Evolutionary conservation across 768 basidiomycete genomes (phyloP).

Genomic region (Xerocomus spinulosus): DNA sequence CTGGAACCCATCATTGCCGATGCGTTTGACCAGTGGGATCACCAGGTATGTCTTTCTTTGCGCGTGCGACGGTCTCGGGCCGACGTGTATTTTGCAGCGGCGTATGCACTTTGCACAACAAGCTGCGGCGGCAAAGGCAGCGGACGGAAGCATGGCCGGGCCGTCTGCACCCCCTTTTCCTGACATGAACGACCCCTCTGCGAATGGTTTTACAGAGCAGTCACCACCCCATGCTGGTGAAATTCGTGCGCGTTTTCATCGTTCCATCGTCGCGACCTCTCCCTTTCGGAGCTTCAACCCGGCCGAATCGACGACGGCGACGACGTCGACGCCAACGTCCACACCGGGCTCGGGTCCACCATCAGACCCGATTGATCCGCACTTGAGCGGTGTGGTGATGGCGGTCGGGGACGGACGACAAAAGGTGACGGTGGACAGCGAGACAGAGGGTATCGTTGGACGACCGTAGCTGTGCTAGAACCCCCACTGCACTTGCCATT

Average conservation of each 20-base stretch:
- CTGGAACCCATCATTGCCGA: conserved; percentile 78
- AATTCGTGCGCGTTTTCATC: conserved; percentile 63
- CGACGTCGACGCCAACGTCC: conserved; percentile 32
- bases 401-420: conserved; percentile 22
- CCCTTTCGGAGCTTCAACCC: conserved; percentile 46
- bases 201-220: conserved; percentile 27
- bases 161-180: conserved; percentile 30
- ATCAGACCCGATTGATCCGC: conserved; percentile 32
- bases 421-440: conserved; percentile 25
- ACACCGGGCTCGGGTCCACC: conserved; percentile 32
- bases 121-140: conserved; percentile 29
- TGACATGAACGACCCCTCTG: conserved; percentile 30
- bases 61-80: background rate
- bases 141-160: conserved; percentile 27
- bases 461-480: conserved; percentile 8
- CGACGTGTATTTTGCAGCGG: conserved; percentile 31
- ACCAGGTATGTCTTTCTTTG: conserved; percentile 48
- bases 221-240: conserved; percentile 40
- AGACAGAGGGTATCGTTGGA: conserved; percentile 22
- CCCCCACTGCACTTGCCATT: background rate
- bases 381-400: conserved; percentile 26
- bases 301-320: conserved; percentile 27
- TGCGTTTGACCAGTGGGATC: conserved; percentile 85
- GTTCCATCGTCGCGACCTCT: conserved; percentile 53
- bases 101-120: conserved; percentile 44